Percentiles rank a stretch among this genome's conserved stretches.
phyloP scores from a whole-genome alignment of 805 yeast genomes.

The Alloascoidea hylecoeti region DNA sequence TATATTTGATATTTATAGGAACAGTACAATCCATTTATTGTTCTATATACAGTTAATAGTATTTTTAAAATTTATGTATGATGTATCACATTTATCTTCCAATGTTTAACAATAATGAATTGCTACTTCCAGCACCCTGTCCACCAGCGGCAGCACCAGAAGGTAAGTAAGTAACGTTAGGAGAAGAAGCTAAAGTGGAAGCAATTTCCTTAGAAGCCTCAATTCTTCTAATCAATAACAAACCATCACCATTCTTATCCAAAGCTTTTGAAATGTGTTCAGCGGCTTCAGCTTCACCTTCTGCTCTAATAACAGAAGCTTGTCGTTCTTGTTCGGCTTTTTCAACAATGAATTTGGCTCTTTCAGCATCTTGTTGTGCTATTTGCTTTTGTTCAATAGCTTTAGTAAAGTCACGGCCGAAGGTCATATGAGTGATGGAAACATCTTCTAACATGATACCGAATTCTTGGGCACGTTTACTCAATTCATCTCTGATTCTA shows the following conservation, averaged over 20 bases:
- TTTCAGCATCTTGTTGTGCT: conserved; percentile 98
- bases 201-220: conserved; percentile 98
- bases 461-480: conserved; percentile 75
- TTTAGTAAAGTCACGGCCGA: conserved; percentile 91
- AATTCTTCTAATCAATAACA: conserved; percentile 82
- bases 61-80: no score
- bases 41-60: no score
- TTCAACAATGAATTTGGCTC: conserved; percentile 87
- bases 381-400: conserved; percentile 98
- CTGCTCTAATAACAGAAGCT: conserved; percentile 92
- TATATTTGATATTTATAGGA: no score
- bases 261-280: conserved; percentile 88
- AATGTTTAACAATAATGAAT: background rate
- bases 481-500: conserved; percentile 75
- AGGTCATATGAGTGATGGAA: conserved; percentile 94
- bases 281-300: conserved; percentile 98
- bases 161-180: conserved; percentile 86
- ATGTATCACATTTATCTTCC: background rate
- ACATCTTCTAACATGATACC: conserved; percentile 90
- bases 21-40: no score
- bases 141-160: conserved; percentile 11
- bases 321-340: conserved; percentile 96
- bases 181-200: conserved; percentile 63
- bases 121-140: background rate
- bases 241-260: conserved; percentile 90